These are phyloP conservation scores for Neurospora tetrasperma DNA, from an alignment of 495 filamentous ascomycete genomes.

Conservation along the genomic window DNA sequence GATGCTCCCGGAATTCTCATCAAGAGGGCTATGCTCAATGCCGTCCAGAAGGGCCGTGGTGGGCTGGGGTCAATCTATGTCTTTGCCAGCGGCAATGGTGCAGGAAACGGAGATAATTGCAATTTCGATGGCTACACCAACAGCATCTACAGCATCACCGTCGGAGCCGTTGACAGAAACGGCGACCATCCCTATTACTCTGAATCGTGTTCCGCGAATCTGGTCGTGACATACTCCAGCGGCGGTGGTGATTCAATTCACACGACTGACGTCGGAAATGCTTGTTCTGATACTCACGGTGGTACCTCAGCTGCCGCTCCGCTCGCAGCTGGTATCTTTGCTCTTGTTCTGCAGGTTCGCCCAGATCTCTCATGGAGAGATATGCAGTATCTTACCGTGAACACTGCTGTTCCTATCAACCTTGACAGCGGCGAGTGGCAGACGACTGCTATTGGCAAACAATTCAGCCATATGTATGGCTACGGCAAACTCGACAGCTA, in stretches of 20 bases:
- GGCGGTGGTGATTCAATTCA: constrained; percentile 82
- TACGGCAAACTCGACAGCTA: constrained; percentile 91
- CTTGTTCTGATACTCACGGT: constrained; percentile 69
- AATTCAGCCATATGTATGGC: constrained; percentile 88
- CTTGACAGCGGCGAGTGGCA: constrained; percentile 69
- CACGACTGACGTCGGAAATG: constrained; percentile 90
- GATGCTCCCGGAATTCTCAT: constrained; percentile 87
- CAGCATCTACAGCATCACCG: constrained; percentile 96
- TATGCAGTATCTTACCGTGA: constrained; percentile 79
- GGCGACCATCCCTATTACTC: constrained; percentile 86
- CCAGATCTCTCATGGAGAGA: constrained; percentile 91
- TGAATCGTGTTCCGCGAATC: constrained; percentile 86
- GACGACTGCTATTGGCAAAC: constrained; percentile 63
- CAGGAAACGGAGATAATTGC: constrained; percentile 82
- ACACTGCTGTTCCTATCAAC: constrained; percentile 74
- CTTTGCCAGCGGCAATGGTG: constrained; percentile 94
- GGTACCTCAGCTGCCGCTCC: constrained; percentile 97
- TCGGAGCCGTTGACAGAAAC: constrained; percentile 82
- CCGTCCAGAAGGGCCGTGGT: constrained; percentile 74
- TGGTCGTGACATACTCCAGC: constrained; percentile 94
- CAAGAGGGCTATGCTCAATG: constrained; percentile 80
- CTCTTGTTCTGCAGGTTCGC: constrained; percentile 77
- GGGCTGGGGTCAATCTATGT: constrained; percentile 90
- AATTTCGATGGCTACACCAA: constrained; percentile 99
- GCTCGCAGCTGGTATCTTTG: constrained; percentile 80